Evolutionary conservation across 192 early-diverging fungal genomes (phyloP).

Genomic region (Spinellus fusiger): DNA sequence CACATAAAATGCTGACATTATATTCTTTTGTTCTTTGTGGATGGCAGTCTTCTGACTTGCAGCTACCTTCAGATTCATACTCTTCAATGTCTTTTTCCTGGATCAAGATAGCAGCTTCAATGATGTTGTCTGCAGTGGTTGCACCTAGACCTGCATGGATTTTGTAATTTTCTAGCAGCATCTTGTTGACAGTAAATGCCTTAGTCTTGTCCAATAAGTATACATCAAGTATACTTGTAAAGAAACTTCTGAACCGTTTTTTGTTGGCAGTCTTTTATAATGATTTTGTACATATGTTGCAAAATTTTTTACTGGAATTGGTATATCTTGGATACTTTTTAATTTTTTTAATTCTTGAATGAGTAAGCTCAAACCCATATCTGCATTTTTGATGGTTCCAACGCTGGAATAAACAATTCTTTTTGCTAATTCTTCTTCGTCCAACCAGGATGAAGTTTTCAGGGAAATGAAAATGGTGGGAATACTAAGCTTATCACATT

Average conservation of each 20-base stretch:
- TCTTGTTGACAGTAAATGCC: neutral
- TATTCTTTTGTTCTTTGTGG: neutral
- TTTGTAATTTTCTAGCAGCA: neutral
- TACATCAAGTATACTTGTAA: neutral
- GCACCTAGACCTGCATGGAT: neutral
- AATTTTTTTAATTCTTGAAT: neutral
- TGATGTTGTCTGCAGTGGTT: neutral
- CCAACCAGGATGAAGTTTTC: neutral
- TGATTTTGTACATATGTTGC: neutral
- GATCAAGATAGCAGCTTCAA: neutral
- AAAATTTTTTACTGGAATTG: neutral
- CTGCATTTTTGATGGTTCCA: neutral
- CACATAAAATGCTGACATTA: neutral
- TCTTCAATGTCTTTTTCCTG: neutral
- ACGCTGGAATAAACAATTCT: neutral
- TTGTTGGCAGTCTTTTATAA: neutral
- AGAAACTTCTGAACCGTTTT: neutral
- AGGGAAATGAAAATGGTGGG: neutral
- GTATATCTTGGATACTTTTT: neutral
- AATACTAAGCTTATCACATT: neutral
- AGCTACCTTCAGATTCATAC: neutral
- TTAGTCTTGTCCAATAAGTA: neutral
- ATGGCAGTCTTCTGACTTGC: neutral
- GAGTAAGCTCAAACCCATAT: neutral
- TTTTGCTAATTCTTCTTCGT: neutral